These are phyloP conservation scores for Saccharomycopsis hybrid DNA, from an alignment of 1,139 yeast genomes.

Conservation along the genomic window DNA sequence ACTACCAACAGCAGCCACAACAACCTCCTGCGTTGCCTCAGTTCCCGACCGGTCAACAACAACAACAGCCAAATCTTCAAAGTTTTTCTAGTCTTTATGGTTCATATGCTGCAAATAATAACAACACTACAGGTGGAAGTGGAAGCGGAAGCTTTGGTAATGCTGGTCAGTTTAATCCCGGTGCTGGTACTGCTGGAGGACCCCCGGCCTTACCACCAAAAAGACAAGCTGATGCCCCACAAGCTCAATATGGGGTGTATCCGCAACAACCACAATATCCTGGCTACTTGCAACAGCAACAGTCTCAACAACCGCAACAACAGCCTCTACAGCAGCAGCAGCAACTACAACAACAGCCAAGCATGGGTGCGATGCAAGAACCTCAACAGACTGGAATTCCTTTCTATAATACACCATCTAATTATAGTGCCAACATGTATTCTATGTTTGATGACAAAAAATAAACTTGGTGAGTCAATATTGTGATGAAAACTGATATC, in stretches of 20 bases:
- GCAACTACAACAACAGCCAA: conserved; percentile 21
- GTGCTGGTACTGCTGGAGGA: neutral
- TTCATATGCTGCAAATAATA: neutral
- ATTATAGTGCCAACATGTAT: conserved; percentile 39
- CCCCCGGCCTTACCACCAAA: conserved; percentile 21
- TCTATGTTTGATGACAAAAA: conserved; percentile 30
- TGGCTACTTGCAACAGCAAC: conserved; percentile 18
- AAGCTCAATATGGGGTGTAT: conserved; percentile 4
- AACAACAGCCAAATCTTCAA: neutral
- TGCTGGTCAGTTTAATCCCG: neutral
- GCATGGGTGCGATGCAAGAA: conserved; percentile 11
- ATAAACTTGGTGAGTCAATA: neutral
- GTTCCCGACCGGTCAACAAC: conserved; percentile 18
- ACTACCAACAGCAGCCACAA: conserved; percentile 9
- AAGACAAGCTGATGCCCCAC: neutral
- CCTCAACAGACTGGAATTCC: conserved; percentile 20
- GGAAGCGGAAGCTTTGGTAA: too few species aligned
- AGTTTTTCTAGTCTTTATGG: conserved; percentile 5
- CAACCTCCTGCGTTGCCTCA: conserved; percentile 18
- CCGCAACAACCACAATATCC: conserved; percentile 21
- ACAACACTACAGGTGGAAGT: neutral
- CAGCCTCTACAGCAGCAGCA: conserved; percentile 16
- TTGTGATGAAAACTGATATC: neutral
- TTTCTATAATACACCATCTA: conserved; percentile 40
- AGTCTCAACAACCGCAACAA: conserved; percentile 17